A percentile compares a stretch with the other conserved stretches of the same genome.
phyloP scores from a whole-genome alignment of 2,329 filamentous ascomycete genomes.

The Rachicladosporium sp. region DNA sequence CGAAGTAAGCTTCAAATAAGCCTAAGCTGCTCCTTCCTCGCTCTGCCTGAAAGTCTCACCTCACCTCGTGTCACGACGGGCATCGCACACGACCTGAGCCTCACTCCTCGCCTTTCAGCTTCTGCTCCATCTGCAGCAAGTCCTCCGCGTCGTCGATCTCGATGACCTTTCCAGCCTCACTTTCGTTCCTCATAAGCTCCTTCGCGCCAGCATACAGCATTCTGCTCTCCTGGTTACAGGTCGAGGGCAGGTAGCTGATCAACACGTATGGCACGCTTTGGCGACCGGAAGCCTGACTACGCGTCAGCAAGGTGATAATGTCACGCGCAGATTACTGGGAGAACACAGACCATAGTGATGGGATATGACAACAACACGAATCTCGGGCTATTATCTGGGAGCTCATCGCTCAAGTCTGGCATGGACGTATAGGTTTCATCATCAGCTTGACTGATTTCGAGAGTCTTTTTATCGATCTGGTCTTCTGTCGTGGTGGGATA shows the following conservation, averaged over 20 bases:
- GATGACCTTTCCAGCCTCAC: conserved; percentile 76
- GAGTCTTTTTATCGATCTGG: conserved; percentile 75
- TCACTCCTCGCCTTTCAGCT: conserved; percentile 37
- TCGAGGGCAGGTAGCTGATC: conserved; percentile 86
- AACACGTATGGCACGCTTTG: conserved; percentile 86
- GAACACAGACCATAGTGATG: conserved; percentile 57
- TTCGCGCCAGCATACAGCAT: conserved; percentile 96
- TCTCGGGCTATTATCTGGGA: conserved; percentile 83
- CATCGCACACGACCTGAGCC: no score
- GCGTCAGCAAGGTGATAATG: not conserved
- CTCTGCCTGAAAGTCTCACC: no score
- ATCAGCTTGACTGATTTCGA: conserved; percentile 75
- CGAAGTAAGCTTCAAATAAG: no score
- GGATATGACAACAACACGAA: conserved; percentile 89
- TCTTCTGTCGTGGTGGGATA: conserved; percentile 40
- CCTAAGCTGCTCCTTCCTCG: no score
- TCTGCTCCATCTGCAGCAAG: conserved; percentile 65
- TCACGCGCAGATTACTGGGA: not conserved
- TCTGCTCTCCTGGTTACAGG: conserved; percentile 72
- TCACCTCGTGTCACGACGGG: no score
- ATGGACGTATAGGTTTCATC: conserved; percentile 73
- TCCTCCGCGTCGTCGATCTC: conserved; percentile 76
- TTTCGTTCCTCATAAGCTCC: conserved; percentile 86
- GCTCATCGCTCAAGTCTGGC: conserved; percentile 69
- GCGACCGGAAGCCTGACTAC: conserved; percentile 59